These are phyloP conservation scores for Citrus mangshanensis DNA, from an alignment of 345 rosid genomes.

Conservation along the genomic window DNA sequence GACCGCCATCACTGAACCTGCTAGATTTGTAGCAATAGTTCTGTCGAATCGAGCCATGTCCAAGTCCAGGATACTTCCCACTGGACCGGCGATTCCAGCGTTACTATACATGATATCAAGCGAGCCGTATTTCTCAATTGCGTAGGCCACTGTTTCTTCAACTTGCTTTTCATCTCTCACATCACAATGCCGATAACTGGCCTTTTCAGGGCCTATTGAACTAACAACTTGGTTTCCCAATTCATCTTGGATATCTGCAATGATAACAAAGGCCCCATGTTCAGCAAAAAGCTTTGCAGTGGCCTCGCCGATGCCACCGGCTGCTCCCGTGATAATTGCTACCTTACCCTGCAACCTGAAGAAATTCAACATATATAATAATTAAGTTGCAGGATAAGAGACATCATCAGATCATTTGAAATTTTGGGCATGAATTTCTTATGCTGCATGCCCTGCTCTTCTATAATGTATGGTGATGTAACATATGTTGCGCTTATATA, in stretches of 20 bases:
- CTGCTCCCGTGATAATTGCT: not conserved
- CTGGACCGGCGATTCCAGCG: not conserved
- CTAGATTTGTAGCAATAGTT: not conserved
- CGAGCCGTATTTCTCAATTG: conserved; percentile 1
- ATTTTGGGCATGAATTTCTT: not conserved
- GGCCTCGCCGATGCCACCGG: not conserved
- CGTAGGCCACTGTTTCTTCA: not conserved
- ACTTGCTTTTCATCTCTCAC: not conserved
- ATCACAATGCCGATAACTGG: not conserved
- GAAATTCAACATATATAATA: not conserved
- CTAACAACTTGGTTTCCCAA: not conserved
- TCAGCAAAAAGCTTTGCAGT: conserved; percentile 9
- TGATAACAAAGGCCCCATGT: not conserved
- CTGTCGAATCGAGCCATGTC: not conserved
- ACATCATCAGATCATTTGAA: not conserved
- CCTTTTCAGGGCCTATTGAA: not conserved
- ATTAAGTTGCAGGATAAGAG: not conserved
- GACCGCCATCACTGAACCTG: not conserved
- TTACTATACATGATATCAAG: not conserved
- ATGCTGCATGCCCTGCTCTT: not conserved
- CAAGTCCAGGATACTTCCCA: not conserved
- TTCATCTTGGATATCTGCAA: conserved; percentile 1
- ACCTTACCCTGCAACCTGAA: conserved; percentile 1
- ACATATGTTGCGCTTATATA: not conserved
- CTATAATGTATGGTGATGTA: not conserved